Evolutionary conservation across 441 rosid genomes (phyloP).

Genomic region (Viola pubescens): DNA sequence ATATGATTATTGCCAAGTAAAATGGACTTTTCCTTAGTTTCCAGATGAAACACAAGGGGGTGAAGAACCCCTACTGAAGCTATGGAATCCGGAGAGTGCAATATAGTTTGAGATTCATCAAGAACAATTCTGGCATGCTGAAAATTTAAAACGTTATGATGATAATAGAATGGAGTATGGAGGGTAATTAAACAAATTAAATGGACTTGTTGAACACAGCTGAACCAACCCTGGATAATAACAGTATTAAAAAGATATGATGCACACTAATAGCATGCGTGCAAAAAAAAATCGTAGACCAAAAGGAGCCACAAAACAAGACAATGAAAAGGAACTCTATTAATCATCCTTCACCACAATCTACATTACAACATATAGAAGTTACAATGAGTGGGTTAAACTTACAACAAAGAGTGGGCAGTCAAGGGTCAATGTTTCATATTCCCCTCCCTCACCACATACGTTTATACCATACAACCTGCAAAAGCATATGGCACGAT

Average conservation of each 20-base stretch:
- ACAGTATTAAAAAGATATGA: neutral
- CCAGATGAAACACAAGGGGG: slow-evolving; percentile 68
- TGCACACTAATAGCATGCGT: neutral
- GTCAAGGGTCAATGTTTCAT: slow-evolving; percentile 90
- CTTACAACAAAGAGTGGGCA: slow-evolving; percentile 87
- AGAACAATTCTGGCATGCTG: slow-evolving; percentile 81
- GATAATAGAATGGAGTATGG: slow-evolving; percentile 6
- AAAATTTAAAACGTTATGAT: slow-evolving; percentile 26
- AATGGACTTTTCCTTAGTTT: slow-evolving; percentile 37
- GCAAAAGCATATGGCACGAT: slow-evolving; percentile 16
- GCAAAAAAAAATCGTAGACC: neutral
- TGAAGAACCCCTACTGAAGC: slow-evolving; percentile 94
- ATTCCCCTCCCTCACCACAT: slow-evolving; percentile 99
- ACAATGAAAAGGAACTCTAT: neutral
- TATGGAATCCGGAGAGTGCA: slow-evolving; percentile 76
- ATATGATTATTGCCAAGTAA: slow-evolving; percentile 18
- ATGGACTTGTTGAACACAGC: neutral
- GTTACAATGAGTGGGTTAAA: neutral
- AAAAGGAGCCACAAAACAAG: neutral
- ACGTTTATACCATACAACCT: slow-evolving; percentile 88
- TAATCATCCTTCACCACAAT: neutral
- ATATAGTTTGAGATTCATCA: slow-evolving; percentile 63
- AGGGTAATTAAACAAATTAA: slow-evolving; percentile 3
- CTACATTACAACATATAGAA: neutral
- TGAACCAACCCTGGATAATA: neutral